These are phyloP conservation scores for Cutaneotrichosporon sp. DNA, from an alignment of 1,284 basidiomycete genomes.

Conservation along the genomic window DNA sequence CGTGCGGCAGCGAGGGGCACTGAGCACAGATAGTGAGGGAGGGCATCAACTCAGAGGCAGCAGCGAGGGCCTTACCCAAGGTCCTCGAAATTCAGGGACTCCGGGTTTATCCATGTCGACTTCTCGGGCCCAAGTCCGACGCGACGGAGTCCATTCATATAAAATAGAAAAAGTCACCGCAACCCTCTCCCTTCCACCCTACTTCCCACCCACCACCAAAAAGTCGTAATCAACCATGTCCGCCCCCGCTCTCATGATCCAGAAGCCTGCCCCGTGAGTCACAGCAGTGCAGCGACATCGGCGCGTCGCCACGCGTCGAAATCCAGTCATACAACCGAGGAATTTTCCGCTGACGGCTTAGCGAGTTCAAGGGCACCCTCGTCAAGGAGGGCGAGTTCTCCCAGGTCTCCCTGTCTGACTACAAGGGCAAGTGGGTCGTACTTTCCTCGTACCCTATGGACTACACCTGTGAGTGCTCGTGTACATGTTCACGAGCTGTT, in stretches of 20 bases:
- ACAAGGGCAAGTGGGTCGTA: slow-evolving; percentile 76
- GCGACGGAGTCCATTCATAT: not conserved
- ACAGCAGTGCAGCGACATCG: too few relatives aligned
- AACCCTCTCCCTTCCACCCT: not conserved
- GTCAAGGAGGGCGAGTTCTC: slow-evolving; percentile 71
- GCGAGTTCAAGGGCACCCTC: slow-evolving; percentile 63
- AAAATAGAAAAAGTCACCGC: not conserved
- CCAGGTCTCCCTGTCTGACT: slow-evolving; percentile 67
- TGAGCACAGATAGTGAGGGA: not conserved
- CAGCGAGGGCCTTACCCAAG: not conserved
- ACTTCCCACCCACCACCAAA: not conserved
- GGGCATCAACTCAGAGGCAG: not conserved
- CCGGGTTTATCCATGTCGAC: not conserved
- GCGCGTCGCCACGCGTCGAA: too few relatives aligned
- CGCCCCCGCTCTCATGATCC: slow-evolving; percentile 32
- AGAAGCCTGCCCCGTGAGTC: slow-evolving; percentile 47
- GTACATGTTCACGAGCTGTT: not conserved
- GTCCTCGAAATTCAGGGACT: not conserved
- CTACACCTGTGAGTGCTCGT: slow-evolving; percentile 51
- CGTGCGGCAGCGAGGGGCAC: too few relatives aligned
- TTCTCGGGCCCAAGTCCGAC: not conserved
- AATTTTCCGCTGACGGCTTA: too few relatives aligned
- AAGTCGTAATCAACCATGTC: slow-evolving; percentile 8
- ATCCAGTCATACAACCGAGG: too few relatives aligned
- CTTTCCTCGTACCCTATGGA: slow-evolving; percentile 73